These are phyloP conservation scores for Rheum nobile DNA, from an alignment of 148 eudicot genomes.

Conservation along the genomic window DNA sequence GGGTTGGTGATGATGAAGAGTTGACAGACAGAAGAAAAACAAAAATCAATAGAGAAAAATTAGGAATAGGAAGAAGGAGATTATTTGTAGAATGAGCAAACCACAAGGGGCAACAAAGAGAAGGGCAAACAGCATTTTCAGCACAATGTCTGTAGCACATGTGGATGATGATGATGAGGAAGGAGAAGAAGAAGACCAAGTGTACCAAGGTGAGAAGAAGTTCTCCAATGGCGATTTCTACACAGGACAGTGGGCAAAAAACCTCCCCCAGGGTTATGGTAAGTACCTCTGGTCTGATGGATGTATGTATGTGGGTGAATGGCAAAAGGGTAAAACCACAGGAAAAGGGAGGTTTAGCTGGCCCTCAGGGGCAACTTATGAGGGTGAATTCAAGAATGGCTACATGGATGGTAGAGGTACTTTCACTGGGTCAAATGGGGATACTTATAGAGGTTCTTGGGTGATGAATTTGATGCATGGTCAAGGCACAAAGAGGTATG, in stretches of 20 bases:
- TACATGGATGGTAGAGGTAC: conserved; percentile 76
- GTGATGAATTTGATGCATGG: conserved; percentile 57
- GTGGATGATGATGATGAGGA: conserved; percentile 22
- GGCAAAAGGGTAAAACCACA: conserved; percentile 50
- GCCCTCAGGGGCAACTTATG: conserved; percentile 89
- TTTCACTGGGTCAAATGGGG: conserved; percentile 40
- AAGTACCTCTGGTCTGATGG: conserved; percentile 80
- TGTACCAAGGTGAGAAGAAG: conserved; percentile 32
- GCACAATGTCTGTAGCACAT: conserved; percentile 85
- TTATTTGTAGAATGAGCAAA: not conserved
- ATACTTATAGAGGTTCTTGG: conserved; percentile 62
- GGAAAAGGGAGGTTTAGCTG: conserved; percentile 68
- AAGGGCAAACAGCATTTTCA: conserved; percentile 41
- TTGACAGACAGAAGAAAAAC: not conserved
- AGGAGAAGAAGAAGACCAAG: conserved; percentile 9
- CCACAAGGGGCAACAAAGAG: conserved; percentile 38
- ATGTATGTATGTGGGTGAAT: conserved; percentile 82
- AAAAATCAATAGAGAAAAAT: not conserved
- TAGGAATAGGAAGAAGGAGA: not conserved
- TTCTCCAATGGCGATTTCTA: conserved; percentile 60
- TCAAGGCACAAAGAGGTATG: conserved; percentile 31
- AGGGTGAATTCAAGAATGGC: conserved; percentile 65
- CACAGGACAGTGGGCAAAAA: conserved; percentile 51
- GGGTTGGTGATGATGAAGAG: not conserved
- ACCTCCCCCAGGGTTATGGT: conserved; percentile 62